Base-by-base conservation (phyloP, 352 stramenopile genomes). In the Globisporangium barbulae region DNA sequence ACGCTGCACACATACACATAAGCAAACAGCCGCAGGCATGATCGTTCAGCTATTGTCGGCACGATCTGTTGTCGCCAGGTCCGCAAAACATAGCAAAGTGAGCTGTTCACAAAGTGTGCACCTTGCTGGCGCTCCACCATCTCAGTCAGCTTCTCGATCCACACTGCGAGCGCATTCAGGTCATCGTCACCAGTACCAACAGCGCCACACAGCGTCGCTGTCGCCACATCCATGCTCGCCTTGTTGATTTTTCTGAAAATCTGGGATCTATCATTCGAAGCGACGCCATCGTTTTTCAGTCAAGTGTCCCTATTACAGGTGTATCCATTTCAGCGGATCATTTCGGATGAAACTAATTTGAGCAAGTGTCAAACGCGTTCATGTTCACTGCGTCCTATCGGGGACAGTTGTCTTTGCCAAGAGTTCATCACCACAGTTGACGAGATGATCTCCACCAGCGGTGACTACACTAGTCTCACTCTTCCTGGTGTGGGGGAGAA, bases 141-240 rank as follows among this genome's bases (percentile, higher is more conserved):
- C 9, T 72, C 61, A 15, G 45, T 53, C 47, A 86, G 72, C 63
- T 83, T 77, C 12, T 79, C 70, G 53, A 84, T 72, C 74, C 70
- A 81, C 15, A 59, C 35, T 66, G 21, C n/a, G 25, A 73, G 66
- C 58, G 54, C 41, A 15, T 42, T 13, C 21, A 50, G 1, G 39
- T 35, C 25, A 10, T 55, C 49, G 9, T 7, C 19, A 5, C 42
- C 45, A 52, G n/a, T 0, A 12, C 13, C 10, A 10, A 2, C 17
- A 12, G 5, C 31, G 5, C 31, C 9, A n/a, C 5, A 31, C 28
- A 54, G 48, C 45, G 25, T 25, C 25, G 28, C 49, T 28, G 50
- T n/a, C 61, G 53, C 35, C 17, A 10, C 19, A n/a, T 56, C 44
- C 50, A 48, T 28, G 37, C 44, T 56, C 52, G 22, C 41, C 22